These are phyloP conservation scores for Epichloe festucae DNA, from an alignment of 2,329 filamentous ascomycete species.

Conservation along the genomic window DNA sequence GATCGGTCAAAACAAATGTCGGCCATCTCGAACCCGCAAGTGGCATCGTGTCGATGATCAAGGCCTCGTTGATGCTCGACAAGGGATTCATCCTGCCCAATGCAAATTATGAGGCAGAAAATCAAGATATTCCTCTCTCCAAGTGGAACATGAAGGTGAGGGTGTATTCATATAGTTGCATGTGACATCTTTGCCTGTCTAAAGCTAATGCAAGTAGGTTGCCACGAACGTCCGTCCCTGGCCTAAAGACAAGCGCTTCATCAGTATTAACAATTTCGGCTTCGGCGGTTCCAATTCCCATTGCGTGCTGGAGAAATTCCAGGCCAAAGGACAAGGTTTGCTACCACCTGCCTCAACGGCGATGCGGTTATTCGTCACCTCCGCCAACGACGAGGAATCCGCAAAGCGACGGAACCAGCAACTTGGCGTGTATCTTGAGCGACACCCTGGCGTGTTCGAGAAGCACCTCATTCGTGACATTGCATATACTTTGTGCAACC, in stretches of 20 bases:
- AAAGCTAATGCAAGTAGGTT: not conserved
- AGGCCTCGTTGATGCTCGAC: constrained; percentile 38
- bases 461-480: constrained; percentile 31
- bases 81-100: constrained; percentile 37
- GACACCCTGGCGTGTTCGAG: constrained; percentile 29
- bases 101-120: constrained; percentile 35
- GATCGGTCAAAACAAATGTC: constrained; percentile 37
- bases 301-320: constrained; percentile 21
- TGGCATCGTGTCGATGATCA: constrained; percentile 39
- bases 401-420: constrained; percentile 17
- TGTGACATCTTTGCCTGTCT: not conserved
- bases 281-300: constrained; percentile 34
- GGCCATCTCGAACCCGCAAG: constrained; percentile 39
- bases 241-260: constrained; percentile 34
- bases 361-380: constrained; percentile 28
- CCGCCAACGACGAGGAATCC: constrained; percentile 24
- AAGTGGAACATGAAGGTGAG: constrained; percentile 38
- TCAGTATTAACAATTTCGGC: constrained; percentile 37
- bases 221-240: constrained; percentile 21
- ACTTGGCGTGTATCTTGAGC: constrained; percentile 26
- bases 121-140: constrained; percentile 34
- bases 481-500: constrained; percentile 34
- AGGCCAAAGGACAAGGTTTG: constrained; percentile 3
- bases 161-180: constrained; percentile 17
- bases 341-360: constrained; percentile 7